Conservation (phyloP, 768 basidiomycete genomes). For the Tephrocybe sp. region DNA sequence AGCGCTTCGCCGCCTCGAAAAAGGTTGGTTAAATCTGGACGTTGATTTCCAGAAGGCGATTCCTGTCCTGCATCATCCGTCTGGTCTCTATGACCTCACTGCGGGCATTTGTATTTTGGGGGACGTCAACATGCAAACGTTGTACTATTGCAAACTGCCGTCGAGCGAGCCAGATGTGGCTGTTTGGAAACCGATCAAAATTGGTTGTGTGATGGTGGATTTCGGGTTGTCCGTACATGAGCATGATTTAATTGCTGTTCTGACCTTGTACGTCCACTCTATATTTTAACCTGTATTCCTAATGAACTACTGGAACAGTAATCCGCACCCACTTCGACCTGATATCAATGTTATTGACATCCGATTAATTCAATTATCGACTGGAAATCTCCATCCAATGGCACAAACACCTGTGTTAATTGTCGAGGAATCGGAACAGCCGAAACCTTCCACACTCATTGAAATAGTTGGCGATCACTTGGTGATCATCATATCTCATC, state of each 20-base stretch:
- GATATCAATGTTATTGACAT: neutral
- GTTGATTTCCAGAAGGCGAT: neutral
- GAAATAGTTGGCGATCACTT: slow-evolving; percentile 16
- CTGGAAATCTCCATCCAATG: slow-evolving; percentile 6
- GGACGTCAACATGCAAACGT: neutral
- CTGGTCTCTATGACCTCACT: slow-evolving; percentile 5
- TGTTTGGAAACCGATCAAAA: slow-evolving; percentile 25
- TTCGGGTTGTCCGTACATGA: slow-evolving; percentile 39
- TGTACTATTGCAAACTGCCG: neutral
- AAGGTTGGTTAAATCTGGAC: neutral
- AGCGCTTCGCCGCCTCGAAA: neutral
- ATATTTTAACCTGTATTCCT: no score
- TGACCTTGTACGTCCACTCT: slow-evolving; percentile 2
- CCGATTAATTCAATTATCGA: slow-evolving; percentile 1
- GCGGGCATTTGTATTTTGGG: neutral
- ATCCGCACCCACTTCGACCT: neutral
- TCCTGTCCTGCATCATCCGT: neutral
- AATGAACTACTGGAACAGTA: neutral
- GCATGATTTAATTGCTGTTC: slow-evolving; percentile 35
- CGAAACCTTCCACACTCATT: slow-evolving; percentile 7
- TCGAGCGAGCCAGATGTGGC: slow-evolving; percentile 13
- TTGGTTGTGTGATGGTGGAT: slow-evolving; percentile 31
- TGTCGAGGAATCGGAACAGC: slow-evolving; percentile 20
- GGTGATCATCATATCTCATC: slow-evolving; percentile 7
- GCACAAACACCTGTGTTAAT: slow-evolving; percentile 20